Evolutionary conservation across 1,284 basidiomycete species (phyloP).

Genomic region (Pyrrhoderma lamaoense): DNA sequence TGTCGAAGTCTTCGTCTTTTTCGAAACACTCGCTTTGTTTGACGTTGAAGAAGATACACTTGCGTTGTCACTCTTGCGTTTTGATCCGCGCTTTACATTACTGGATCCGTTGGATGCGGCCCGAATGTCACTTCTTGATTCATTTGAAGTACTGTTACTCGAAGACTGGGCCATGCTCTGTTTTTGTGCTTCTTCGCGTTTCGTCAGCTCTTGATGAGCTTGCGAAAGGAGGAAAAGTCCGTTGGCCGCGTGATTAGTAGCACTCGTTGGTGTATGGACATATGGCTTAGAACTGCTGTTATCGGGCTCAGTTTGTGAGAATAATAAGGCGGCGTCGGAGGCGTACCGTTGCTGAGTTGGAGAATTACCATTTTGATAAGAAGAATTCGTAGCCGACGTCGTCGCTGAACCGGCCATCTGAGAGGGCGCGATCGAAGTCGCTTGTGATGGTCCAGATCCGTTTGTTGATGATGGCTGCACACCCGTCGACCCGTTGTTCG

Average conservation of each 20-base stretch:
- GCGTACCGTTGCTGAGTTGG: conserved; percentile 6
- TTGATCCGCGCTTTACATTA: conserved; percentile 48
- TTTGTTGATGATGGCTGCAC: neutral
- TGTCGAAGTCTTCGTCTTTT: conserved; percentile 33
- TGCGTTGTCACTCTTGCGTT: conserved; percentile 53
- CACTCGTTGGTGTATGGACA: conserved; percentile 34
- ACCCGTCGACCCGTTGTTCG: neutral
- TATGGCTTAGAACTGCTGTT: conserved; percentile 15
- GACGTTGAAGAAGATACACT: conserved; percentile 22
- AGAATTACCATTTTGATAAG: conserved; percentile 15
- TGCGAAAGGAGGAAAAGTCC: conserved; percentile 90
- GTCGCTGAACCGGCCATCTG: conserved; percentile 14
- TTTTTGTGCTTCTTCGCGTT: conserved; percentile 76
- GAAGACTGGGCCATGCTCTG: conserved; percentile 34
- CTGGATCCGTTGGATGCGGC: conserved; percentile 24
- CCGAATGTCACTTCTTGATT: conserved; percentile 19
- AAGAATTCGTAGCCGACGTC: neutral
- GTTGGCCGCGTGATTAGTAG: conserved; percentile 65
- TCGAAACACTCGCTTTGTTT: conserved; percentile 21
- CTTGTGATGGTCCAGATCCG: neutral
- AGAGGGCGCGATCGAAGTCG: conserved; percentile 12
- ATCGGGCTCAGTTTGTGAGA: neutral
- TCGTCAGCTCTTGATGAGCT: conserved; percentile 93
- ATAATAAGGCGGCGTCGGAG: neutral
- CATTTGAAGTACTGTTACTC: conserved; percentile 22